A percentile compares a stretch with the other conserved stretches of the same genome.
Evolutionary conservation across 768 basidiomycete genomes (phyloP).

Genomic region (Amanita rimosa): DNA sequence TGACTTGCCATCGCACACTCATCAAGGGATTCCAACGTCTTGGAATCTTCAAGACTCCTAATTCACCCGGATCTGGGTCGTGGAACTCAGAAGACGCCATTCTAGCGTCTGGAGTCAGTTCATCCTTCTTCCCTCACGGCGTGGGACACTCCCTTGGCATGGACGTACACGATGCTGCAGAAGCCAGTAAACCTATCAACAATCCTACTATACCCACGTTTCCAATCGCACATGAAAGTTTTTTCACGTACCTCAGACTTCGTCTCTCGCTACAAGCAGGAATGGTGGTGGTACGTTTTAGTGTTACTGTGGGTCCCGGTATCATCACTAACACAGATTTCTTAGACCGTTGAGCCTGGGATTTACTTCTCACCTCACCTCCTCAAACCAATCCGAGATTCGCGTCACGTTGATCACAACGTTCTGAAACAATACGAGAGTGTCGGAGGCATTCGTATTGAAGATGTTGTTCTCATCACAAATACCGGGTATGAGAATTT

Average conservation of each 20-base stretch:
- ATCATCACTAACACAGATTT: not conserved
- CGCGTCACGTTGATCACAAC: constrained; percentile 57
- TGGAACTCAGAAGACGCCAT: constrained; percentile 60
- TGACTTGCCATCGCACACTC: constrained; percentile 74
- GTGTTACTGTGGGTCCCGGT: not conserved
- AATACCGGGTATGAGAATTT: constrained; percentile 69
- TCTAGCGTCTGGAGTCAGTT: constrained; percentile 65
- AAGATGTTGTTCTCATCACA: constrained; percentile 83
- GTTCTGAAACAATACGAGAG: constrained; percentile 60
- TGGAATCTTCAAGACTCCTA: constrained; percentile 69
- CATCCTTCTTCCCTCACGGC: constrained; percentile 95
- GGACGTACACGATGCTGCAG: constrained; percentile 90
- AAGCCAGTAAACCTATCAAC: constrained; percentile 59
- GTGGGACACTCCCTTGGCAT: constrained; percentile 87
- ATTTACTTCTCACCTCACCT: constrained; percentile 79
- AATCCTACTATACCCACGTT: constrained; percentile 38
- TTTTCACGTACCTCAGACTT: constrained; percentile 76
- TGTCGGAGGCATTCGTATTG: constrained; percentile 90
- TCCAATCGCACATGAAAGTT: constrained; percentile 39
- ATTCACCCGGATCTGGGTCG: constrained; percentile 34
- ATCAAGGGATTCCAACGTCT: constrained; percentile 71
- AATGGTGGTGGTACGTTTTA: constrained; percentile 73
- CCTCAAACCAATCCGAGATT: constrained; percentile 50
- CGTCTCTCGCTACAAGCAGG: constrained; percentile 58
- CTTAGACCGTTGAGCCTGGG: constrained; percentile 86